Evolutionary conservation across 345 rosid genomes (phyloP).

Genomic region (Salix udensis): DNA sequence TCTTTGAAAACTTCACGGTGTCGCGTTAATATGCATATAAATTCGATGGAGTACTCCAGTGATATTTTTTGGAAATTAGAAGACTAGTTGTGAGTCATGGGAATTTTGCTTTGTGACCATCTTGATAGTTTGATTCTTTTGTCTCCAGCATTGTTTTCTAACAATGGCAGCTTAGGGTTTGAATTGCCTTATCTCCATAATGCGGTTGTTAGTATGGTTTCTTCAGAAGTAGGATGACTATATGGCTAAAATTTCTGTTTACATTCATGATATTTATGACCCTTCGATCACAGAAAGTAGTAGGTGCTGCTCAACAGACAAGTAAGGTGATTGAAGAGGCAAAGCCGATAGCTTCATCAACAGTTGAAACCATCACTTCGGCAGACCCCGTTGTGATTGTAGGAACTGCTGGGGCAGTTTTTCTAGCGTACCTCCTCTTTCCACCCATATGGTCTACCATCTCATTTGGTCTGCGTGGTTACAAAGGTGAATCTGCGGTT

Average conservation of each 20-base stretch:
- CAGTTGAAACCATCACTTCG: slow-evolving; percentile 65
- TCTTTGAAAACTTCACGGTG: no score
- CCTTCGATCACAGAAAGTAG: slow-evolving; percentile 53
- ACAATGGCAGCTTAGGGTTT: background rate
- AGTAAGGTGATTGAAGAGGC: slow-evolving; percentile 61
- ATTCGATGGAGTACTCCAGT: background rate
- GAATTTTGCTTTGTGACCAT: background rate
- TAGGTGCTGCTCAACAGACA: slow-evolving; percentile 71
- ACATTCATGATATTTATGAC: background rate
- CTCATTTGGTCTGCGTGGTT: slow-evolving; percentile 76
- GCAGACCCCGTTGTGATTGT: slow-evolving; percentile 65
- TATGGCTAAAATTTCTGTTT: background rate
- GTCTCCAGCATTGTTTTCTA: background rate
- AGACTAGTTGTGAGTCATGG: background rate
- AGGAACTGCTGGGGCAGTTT: slow-evolving; percentile 69
- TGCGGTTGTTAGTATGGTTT: background rate
- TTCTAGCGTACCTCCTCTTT: slow-evolving; percentile 57
- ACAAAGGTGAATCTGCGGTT: slow-evolving; percentile 52
- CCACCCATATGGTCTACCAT: slow-evolving; percentile 80
- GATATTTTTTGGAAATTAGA: background rate
- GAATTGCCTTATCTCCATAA: background rate
- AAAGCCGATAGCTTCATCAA: slow-evolving; percentile 77
- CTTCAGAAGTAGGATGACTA: background rate
- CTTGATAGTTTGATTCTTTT: background rate
- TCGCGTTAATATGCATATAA: background rate